A percentile compares a stretch with the other conserved stretches of the same genome.
phyloP scores from a whole-genome alignment of 495 filamentous ascomycete species.

The Echria macrotheca region DNA sequence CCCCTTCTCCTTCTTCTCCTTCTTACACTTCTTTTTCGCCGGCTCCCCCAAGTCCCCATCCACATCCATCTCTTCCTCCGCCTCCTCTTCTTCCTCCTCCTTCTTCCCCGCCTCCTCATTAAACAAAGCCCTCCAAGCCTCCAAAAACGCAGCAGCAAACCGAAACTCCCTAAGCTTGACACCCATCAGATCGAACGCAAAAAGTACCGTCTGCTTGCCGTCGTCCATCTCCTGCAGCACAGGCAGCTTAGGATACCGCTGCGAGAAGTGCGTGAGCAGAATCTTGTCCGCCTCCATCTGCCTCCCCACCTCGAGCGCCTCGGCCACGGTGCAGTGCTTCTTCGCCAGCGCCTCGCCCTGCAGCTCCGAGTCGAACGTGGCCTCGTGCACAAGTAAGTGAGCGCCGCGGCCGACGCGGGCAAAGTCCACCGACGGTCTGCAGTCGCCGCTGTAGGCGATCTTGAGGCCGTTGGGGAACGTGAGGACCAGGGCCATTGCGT shows the following conservation, averaged over 20 bases:
- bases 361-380: slow-evolving; percentile 88
- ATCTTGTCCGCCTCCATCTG: slow-evolving; percentile 71
- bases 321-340: slow-evolving; percentile 79
- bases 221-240: slow-evolving; percentile 37
- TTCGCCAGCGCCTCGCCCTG: slow-evolving; percentile 73
- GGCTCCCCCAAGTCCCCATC: not conserved
- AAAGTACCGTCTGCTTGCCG: slow-evolving; percentile 57
- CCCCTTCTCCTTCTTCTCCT: not conserved
- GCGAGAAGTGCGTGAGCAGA: slow-evolving; percentile 88
- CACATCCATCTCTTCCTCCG: not conserved
- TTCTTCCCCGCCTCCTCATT: slow-evolving; percentile 25
- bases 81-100: slow-evolving; percentile 1
- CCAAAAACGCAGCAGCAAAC: slow-evolving; percentile 66
- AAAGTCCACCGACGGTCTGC: slow-evolving; percentile 68
- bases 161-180: slow-evolving; percentile 76
- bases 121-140: slow-evolving; percentile 65
- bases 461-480: slow-evolving; percentile 79
- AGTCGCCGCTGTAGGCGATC: slow-evolving; percentile 88
- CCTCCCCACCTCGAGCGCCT: slow-evolving; percentile 73
- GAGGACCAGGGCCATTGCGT: slow-evolving; percentile 68
- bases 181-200: slow-evolving; percentile 89
- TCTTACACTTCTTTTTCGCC: slow-evolving; percentile 6
- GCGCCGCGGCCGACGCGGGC: slow-evolving; percentile 63
- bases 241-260: slow-evolving; percentile 88
- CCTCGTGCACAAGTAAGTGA: slow-evolving; percentile 88